phyloP scores from a whole-genome alignment of 2,329 filamentous ascomycete genomes.

The Fusarium pseudoanthophilum region DNA sequence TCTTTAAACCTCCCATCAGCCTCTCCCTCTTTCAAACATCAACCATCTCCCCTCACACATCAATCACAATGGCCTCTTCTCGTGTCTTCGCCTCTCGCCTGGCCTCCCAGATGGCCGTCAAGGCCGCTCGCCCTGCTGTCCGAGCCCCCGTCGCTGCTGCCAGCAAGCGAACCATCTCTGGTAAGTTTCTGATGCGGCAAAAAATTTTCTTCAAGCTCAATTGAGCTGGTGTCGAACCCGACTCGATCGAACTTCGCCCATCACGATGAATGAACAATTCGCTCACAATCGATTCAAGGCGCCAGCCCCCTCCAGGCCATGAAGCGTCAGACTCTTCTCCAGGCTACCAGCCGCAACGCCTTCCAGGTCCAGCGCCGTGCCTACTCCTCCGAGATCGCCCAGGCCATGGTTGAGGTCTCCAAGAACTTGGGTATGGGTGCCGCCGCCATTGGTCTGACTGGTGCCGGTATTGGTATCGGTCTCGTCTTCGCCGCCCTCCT shows the following conservation, averaged over 20 bases:
- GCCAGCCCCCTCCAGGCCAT: constrained; percentile 76
- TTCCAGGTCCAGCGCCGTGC: constrained; percentile 75
- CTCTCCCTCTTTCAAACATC: constrained; percentile 43
- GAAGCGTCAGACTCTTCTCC: constrained; percentile 79
- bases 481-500: constrained; percentile 92
- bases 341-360: constrained; percentile 72
- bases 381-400: constrained; percentile 89
- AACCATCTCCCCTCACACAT: constrained; percentile 53
- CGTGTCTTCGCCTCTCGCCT: constrained; percentile 82
- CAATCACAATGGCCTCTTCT: constrained; percentile 82
- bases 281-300: constrained; percentile 55
- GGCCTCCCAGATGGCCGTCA: constrained; percentile 79
- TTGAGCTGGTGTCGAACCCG: constrained; percentile 41
- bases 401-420: constrained; percentile 89
- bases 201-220: constrained; percentile 47
- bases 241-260: constrained; percentile 48
- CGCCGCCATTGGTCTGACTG: constrained; percentile 90
- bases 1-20: constrained; percentile 49
- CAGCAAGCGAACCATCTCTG: constrained; percentile 81
- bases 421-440: constrained; percentile 91
- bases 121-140: constrained; percentile 81
- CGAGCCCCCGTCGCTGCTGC: constrained; percentile 71
- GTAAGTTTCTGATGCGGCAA: constrained; percentile 62
- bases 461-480: constrained; percentile 95
- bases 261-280: constrained; percentile 45